Evolutionary conservation across 2,329 filamentous ascomycete species (phyloP), one percentile per base, ranked within the genome.

Genomic region (Fusarium multiceps): DNA sequence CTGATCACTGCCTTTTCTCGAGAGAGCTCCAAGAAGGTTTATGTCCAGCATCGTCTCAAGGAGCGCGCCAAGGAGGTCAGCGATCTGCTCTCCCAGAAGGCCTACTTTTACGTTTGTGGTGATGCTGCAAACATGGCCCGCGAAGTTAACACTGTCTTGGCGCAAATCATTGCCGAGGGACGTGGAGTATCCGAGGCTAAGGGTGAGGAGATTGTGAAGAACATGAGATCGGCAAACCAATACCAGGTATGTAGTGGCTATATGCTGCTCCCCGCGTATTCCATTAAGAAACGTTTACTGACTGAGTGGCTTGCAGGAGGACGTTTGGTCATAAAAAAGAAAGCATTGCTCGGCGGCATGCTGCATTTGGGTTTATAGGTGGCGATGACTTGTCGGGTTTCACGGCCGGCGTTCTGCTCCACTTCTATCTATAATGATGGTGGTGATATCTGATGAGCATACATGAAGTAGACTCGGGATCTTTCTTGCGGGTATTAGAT

Each of bases 101-200:
- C 93, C 7, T 98, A 96, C 82, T 94, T 99, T 80, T 99, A 99
- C 80, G 95, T 99, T 62, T 99, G 97, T 76, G 96, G 96, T 82
- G 96, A 99, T 78, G 97, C 97, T 1, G 93, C 96, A 59, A 94
- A 97, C 84, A 98, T 98, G 94, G 94, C 94, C 48, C 90, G 94
- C 61, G 94, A 97, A 79, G 94, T 98, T 76, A 98, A 97, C 79
- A 86, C 90, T 25, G 89, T 93, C n/a, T 86, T 99, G 45, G 91
- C 87, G 27, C 90, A 97, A 78, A 97, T 98, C 77, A 90, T 99
- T 74, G 86, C 94, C 27, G 89, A 94, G 78, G 88, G 97, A 80
- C 89, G 96, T 56, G 92, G 92, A 53, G 87, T 98, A 62, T 86
- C 93, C 3, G 91, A 95, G 76, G 85, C 91, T 69, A 97, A 97